phyloP scores from a whole-genome alignment of 2,329 filamentous ascomycete species.

The Cercospora zeae-maydis region DNA sequence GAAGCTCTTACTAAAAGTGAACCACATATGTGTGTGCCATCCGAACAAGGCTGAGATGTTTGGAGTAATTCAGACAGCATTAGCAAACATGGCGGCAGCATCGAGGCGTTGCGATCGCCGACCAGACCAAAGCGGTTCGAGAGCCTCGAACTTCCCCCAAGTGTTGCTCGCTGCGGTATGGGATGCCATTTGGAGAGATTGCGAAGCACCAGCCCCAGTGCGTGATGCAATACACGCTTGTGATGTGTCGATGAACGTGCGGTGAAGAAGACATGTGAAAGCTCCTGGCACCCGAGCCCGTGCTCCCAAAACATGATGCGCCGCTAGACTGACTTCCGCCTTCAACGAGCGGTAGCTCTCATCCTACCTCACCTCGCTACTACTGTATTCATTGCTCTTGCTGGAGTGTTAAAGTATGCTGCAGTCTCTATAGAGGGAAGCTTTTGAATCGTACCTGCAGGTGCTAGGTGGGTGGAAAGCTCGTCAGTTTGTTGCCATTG shows the following conservation, averaged over 20 bases:
- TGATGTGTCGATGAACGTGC: background rate
- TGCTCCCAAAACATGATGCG: background rate
- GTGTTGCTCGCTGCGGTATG: too few relatives aligned
- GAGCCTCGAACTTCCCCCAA: too few relatives aligned
- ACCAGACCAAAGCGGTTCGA: too few relatives aligned
- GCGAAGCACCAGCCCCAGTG: too few relatives aligned
- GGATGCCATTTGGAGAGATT: too few relatives aligned
- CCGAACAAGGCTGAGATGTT: background rate
- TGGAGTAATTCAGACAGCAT: background rate
- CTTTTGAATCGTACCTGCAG: background rate
- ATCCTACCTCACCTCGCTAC: background rate
- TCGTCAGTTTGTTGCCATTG: background rate
- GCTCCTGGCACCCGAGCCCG: background rate
- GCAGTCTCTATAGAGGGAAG: background rate
- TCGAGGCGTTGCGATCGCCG: background rate
- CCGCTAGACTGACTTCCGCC: background rate
- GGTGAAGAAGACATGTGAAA: background rate
- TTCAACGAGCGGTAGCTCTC: background rate
- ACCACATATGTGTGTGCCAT: background rate
- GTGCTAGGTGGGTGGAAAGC: constrained; percentile 1
- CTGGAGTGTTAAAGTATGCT: background rate
- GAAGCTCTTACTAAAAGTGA: background rate
- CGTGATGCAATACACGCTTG: too few relatives aligned
- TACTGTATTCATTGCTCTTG: background rate
- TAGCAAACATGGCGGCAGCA: background rate